Evolutionary conservation across 1,284 basidiomycete species (phyloP).

Genomic region (Leccinum subspadiceum): DNA sequence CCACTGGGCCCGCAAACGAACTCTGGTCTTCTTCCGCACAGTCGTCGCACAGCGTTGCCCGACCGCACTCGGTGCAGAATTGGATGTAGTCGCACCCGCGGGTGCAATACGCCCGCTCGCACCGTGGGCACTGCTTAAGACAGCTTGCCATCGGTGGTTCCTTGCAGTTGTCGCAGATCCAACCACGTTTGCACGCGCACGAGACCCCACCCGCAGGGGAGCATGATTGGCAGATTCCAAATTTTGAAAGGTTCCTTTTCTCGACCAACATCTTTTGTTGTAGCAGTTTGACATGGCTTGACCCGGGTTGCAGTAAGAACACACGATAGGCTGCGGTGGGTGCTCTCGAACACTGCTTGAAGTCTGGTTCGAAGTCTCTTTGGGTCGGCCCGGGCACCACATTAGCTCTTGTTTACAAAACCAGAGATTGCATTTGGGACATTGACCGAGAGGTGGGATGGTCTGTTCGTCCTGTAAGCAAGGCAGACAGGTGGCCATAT

Average conservation of each 20-base stretch:
- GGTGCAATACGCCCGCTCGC: neutral
- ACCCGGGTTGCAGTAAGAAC: neutral
- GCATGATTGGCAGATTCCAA: neutral
- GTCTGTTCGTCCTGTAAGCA: conserved; percentile 10
- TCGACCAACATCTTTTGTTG: neutral
- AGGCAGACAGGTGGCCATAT: conserved; percentile 8
- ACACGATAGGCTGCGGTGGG: conserved; percentile 7
- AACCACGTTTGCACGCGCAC: conserved; percentile 22
- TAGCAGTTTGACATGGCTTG: neutral
- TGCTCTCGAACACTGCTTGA: conserved; percentile 13
- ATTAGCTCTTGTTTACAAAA: conserved; percentile 23
- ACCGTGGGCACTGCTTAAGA: neutral
- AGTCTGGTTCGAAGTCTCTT: neutral
- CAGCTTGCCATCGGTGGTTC: neutral
- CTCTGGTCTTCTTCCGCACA: conserved; percentile 24
- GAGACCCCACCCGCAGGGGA: conserved; percentile 6
- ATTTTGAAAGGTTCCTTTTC: neutral
- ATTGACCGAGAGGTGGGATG: conserved; percentile 22
- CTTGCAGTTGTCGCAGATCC: conserved; percentile 27
- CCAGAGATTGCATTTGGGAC: conserved; percentile 24
- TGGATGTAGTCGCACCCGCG: conserved; percentile 21
- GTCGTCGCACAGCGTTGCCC: conserved; percentile 9
- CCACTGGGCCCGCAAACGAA: neutral
- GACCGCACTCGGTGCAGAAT: conserved; percentile 8
- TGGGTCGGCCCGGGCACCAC: conserved; percentile 26